A percentile compares a stretch with the other conserved stretches of the same genome.
These are phyloP conservation scores for Millerozyma miso DNA, from an alignment of 805 yeast genomes.

Conservation along the genomic window DNA sequence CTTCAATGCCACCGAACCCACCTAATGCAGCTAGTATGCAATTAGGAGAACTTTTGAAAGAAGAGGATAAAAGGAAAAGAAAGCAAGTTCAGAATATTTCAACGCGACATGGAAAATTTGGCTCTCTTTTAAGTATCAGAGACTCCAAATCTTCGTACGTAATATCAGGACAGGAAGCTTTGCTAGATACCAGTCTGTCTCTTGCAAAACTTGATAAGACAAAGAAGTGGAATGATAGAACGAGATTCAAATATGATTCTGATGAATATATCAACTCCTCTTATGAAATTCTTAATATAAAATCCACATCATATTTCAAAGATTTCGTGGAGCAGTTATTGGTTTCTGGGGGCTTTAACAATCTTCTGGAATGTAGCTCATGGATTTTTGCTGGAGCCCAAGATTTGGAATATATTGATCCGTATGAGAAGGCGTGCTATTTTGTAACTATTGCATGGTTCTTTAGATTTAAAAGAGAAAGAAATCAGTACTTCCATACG, in stretches of 20 bases:
- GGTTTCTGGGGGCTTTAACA: slow-evolving; percentile 71
- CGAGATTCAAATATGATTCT: slow-evolving; percentile 36
- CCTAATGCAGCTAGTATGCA: slow-evolving; percentile 35
- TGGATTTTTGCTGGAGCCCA: slow-evolving; percentile 26
- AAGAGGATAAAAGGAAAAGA: slow-evolving; percentile 55
- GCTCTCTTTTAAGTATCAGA: slow-evolving; percentile 73
- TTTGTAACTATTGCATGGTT: slow-evolving; percentile 72
- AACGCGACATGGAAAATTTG: slow-evolving; percentile 86
- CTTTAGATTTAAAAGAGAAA: slow-evolving; percentile 55
- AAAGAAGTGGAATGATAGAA: slow-evolving; percentile 58
- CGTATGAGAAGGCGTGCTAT: slow-evolving; percentile 41
- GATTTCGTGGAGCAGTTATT: slow-evolving; percentile 54
- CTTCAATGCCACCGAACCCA: slow-evolving; percentile 5
- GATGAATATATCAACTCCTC: slow-evolving; percentile 27
- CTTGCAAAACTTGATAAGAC: slow-evolving; percentile 62
- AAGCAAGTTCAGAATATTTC: slow-evolving; percentile 48
- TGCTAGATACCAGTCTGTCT: slow-evolving; percentile 47
- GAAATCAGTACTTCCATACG: slow-evolving; percentile 4
- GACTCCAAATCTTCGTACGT: slow-evolving; percentile 60
- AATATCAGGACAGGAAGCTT: slow-evolving; percentile 66
- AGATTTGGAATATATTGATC: slow-evolving; percentile 28
- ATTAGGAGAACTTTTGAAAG: slow-evolving; percentile 49
- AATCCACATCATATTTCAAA: slow-evolving; percentile 26
- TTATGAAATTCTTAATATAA: slow-evolving; percentile 24
- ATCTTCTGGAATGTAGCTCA: slow-evolving; percentile 52